Evolutionary conservation across 768 basidiomycete species (phyloP).

Genomic region (Strobilomyces confusus): DNA sequence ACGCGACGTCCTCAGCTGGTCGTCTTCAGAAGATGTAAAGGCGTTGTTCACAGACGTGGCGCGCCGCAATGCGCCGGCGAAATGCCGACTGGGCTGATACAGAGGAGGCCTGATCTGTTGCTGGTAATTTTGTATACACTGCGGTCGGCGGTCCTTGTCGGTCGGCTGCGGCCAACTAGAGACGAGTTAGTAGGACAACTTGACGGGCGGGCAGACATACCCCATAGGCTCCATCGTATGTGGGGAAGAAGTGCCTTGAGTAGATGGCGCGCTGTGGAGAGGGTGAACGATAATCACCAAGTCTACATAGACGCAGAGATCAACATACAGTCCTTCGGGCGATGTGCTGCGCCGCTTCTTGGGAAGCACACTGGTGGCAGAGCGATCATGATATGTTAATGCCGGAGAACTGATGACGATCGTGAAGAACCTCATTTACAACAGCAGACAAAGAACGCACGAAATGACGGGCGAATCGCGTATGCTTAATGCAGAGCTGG

Average conservation of each 20-base stretch:
- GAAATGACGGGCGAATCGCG: constrained; percentile 28
- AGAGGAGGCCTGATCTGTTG: constrained; percentile 10
- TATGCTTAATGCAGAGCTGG: constrained; percentile 26
- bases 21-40: constrained; percentile 27
- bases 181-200: constrained; percentile 8
- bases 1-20: constrained; percentile 26
- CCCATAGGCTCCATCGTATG: constrained; percentile 25
- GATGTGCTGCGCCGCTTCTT: constrained; percentile 33
- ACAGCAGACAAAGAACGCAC: constrained; percentile 26
- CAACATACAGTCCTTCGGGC: constrained; percentile 27
- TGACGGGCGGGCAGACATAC: constrained; percentile 15
- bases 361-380: constrained; percentile 29
- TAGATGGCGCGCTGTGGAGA: constrained; percentile 12
- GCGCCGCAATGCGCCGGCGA: constrained; percentile 8
- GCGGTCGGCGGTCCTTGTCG: constrained; percentile 14
- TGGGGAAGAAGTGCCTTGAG: constrained; percentile 14
- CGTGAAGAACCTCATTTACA: constrained; percentile 12
- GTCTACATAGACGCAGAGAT: neutral
- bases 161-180: constrained; percentile 22
- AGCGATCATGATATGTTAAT: constrained; percentile 25
- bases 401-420: constrained; percentile 26
- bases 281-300: constrained; percentile 6
- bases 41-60: constrained; percentile 17
- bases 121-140: constrained; percentile 9
- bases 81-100: constrained; percentile 7